Percentiles rank a stretch among this genome's conserved stretches.
Conservation (phyloP, 78 protist genomes). For the Dictyostelium capitatum region DNA sequence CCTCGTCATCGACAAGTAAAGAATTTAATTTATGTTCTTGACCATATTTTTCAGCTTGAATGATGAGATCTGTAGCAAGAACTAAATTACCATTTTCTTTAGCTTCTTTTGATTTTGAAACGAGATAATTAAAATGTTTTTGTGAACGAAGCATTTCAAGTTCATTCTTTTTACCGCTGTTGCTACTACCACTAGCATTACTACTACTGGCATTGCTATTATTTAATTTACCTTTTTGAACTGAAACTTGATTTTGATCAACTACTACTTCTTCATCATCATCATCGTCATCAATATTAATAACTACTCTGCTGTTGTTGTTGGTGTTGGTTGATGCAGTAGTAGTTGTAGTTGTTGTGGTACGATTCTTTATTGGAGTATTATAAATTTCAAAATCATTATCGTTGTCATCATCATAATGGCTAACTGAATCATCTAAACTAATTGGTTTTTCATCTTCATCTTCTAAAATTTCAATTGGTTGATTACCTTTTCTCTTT, state of each 20-base stretch:
- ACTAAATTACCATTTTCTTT: neutral
- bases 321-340: neutral
- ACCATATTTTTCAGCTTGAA: neutral
- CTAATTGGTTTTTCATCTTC: neutral
- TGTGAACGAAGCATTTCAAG: neutral
- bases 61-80: neutral
- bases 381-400: neutral
- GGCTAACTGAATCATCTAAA: neutral
- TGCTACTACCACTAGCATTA: neutral
- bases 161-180: neutral
- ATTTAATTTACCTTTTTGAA: neutral
- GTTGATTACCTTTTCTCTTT: slow-evolving; percentile 17
- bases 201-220: neutral
- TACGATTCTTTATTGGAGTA: neutral
- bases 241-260: neutral
- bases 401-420: neutral
- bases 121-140: neutral
- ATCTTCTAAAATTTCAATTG: slow-evolving; percentile 23
- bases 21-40: neutral
- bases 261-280: neutral
- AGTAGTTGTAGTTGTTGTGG: too few species aligned
- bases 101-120: neutral
- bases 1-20: neutral
- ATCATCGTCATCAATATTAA: neutral
- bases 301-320: neutral